phyloP scores from a whole-genome alignment of 306 rosid genomes.

The Medicago lupulina region DNA sequence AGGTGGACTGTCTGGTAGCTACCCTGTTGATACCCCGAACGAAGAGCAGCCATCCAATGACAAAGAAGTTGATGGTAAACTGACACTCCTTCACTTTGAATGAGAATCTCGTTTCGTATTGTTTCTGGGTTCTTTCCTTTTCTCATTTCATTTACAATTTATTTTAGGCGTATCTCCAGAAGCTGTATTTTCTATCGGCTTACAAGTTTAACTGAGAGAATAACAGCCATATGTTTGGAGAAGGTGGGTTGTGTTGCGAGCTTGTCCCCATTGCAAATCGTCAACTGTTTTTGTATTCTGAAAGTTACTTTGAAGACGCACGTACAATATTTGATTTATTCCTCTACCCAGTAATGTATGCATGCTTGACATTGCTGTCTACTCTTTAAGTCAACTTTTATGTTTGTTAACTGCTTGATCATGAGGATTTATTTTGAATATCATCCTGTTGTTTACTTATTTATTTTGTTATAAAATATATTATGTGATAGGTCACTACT shows the following conservation, averaged over 20 bases:
- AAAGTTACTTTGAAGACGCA: conserved; percentile 28
- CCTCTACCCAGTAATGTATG: conserved; percentile 16
- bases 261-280: conserved; percentile 27
- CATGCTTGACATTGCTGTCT: conserved; percentile 13
- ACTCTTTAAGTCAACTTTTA: background rate
- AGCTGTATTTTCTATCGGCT: conserved; percentile 53
- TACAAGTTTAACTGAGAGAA: conserved; percentile 45
- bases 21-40: conserved; percentile 48
- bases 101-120: conserved; percentile 17
- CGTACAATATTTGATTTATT: background rate
- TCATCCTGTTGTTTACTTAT: background rate
- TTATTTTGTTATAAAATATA: too few species aligned
- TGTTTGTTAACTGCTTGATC: conserved; percentile 11
- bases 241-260: conserved; percentile 15
- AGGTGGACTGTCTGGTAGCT: conserved; percentile 61
- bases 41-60: conserved; percentile 51
- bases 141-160: conserved; percentile 37
- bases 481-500: too few species aligned
- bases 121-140: background rate
- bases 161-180: conserved; percentile 50
- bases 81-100: conserved; percentile 29
- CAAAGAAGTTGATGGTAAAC: conserved; percentile 43
- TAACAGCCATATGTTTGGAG: conserved; percentile 29
- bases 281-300: conserved; percentile 22
- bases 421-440: conserved; percentile 16